phyloP scores from a whole-genome alignment of 805 yeast species.

The Candida rishiriensis region DNA sequence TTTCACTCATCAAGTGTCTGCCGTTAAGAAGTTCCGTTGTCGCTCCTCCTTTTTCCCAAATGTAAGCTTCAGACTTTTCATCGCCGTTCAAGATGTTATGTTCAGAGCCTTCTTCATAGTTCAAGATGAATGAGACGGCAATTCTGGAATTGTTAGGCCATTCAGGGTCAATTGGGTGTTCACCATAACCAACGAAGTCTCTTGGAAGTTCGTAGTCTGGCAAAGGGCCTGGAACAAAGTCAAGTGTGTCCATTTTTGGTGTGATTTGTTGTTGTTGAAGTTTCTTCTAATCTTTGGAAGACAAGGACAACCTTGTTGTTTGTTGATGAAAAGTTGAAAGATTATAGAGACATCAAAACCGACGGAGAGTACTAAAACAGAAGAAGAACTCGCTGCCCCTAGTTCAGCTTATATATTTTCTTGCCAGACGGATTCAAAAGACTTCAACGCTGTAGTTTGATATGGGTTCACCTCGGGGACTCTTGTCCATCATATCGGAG shows the following conservation, averaged over 20 bases:
- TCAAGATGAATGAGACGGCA: slow-evolving; percentile 24
- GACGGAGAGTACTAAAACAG: too few species aligned
- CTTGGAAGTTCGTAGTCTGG: slow-evolving; percentile 11
- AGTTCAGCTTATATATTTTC: too few species aligned
- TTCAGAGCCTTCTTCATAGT: slow-evolving; percentile 29
- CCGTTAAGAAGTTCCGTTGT: slow-evolving; percentile 10
- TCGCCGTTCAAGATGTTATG: slow-evolving; percentile 12
- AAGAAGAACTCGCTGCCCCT: too few species aligned
- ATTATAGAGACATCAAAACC: too few species aligned
- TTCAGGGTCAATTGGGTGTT: slow-evolving; percentile 19
- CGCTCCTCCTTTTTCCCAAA: slow-evolving; percentile 13
- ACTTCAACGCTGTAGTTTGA: too few species aligned
- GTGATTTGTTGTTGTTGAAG: not conserved
- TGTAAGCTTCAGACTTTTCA: slow-evolving; percentile 14
- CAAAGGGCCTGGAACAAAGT: slow-evolving; percentile 7
- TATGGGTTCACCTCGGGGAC: too few species aligned
- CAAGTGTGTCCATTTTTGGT: slow-evolving; percentile 9
- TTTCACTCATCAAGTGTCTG: slow-evolving; percentile 14
- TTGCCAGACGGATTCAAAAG: too few species aligned
- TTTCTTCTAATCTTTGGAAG: not conserved
- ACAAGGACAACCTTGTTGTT: not conserved
- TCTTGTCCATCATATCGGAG: too few species aligned
- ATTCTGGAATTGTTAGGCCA: slow-evolving; percentile 24
- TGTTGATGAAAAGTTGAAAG: too few species aligned
- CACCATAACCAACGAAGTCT: slow-evolving; percentile 23